Evolutionary conservation across 305 asterid species (phyloP).

Genomic region (Ruellia speciosa): DNA sequence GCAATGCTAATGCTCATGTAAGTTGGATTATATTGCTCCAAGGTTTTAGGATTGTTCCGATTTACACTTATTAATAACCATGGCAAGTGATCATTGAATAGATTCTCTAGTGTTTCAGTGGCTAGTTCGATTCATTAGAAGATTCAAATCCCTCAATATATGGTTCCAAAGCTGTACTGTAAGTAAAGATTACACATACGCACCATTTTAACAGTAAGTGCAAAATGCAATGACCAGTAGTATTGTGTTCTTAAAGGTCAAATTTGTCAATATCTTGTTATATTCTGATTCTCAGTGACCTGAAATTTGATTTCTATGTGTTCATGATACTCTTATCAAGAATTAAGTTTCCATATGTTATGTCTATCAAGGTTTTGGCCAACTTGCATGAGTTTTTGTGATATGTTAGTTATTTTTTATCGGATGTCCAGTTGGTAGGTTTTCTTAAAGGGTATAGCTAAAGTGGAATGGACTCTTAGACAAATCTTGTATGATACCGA

Average conservation of each 20-base stretch:
- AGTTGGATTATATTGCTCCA: constrained; percentile 33
- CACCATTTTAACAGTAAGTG: constrained; percentile 29
- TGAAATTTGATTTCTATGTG: neutral
- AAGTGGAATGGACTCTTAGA: neutral
- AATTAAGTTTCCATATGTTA: neutral
- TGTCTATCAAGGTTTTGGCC: neutral
- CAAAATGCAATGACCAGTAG: constrained; percentile 9
- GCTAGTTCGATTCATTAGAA: constrained; percentile 19
- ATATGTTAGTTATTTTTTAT: too few relatives aligned
- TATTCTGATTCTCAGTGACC: neutral
- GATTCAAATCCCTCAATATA: constrained; percentile 24
- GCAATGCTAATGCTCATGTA: constrained; percentile 44
- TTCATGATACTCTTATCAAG: neutral
- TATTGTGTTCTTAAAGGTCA: neutral
- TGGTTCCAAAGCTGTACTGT: constrained; percentile 32
- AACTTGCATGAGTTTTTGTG: too few relatives aligned
- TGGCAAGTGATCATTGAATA: constrained; percentile 33
- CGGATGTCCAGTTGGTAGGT: too few relatives aligned
- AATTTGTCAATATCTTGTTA: neutral
- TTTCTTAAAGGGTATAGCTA: neutral
- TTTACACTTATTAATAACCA: constrained; percentile 25
- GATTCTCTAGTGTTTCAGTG: constrained; percentile 24
- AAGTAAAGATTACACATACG: constrained; percentile 13
- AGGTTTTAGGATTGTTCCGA: constrained; percentile 25
- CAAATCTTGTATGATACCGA: too few relatives aligned